phyloP scores from a whole-genome alignment of 2,329 filamentous ascomycete genomes.

The Talaromyces albobiverticillius region DNA sequence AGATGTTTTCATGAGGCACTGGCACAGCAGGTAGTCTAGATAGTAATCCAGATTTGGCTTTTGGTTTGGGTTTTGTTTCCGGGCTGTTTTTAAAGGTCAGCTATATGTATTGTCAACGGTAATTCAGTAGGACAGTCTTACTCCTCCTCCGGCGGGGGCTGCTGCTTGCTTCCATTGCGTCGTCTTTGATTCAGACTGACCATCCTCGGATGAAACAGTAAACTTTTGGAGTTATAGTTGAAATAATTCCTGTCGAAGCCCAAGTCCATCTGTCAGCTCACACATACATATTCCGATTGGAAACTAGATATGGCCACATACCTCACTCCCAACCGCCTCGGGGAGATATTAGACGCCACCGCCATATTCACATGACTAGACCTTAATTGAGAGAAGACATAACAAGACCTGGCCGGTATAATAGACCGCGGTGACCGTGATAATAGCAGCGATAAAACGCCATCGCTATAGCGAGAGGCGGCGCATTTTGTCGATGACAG shows the following conservation, averaged over 20 bases:
- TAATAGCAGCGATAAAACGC: neutral
- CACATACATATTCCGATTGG: no score
- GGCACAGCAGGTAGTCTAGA: slow-evolving; percentile 26
- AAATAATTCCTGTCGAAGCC: no score
- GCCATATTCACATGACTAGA: neutral
- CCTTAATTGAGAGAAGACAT: neutral
- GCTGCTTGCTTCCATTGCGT: neutral
- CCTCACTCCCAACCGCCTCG: neutral
- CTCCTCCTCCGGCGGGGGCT: slow-evolving; percentile 5
- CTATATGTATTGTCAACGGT: neutral
- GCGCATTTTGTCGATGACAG: neutral
- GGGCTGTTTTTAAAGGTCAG: neutral
- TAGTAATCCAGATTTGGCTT: slow-evolving; percentile 31
- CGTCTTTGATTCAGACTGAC: neutral
- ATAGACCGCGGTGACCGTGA: neutral
- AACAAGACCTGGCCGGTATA: neutral
- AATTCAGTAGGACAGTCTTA: neutral
- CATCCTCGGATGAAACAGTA: neutral
- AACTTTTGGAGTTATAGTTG: neutral
- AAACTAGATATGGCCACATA: no score
- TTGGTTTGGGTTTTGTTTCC: neutral
- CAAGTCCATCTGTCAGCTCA: no score
- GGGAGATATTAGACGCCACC: neutral
- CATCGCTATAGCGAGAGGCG: neutral
- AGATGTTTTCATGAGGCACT: slow-evolving; percentile 77